A percentile compares a stretch with the other conserved stretches of the same genome.
phyloP scores from a whole-genome alignment of 169 alveolate species.

The Plasmodium vivax region DNA sequence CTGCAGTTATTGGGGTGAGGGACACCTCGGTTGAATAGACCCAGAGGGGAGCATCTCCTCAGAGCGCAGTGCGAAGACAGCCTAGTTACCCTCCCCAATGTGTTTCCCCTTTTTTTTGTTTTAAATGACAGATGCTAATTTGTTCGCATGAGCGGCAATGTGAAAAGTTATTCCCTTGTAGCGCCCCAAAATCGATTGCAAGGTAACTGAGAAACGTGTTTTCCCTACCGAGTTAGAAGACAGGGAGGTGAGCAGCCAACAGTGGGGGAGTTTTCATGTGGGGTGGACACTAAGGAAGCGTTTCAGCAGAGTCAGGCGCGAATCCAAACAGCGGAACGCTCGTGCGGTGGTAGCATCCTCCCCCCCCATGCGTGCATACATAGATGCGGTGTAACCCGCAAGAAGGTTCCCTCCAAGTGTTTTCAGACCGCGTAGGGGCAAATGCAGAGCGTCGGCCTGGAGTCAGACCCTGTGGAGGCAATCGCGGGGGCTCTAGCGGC shows the following conservation, averaged over 20 bases:
- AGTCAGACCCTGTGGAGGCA: not conserved
- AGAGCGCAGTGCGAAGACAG: not conserved
- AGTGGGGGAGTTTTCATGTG: not conserved
- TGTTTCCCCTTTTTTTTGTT: not conserved
- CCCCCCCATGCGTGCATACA: not conserved
- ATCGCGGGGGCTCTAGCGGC: not conserved
- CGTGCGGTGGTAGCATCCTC: not conserved
- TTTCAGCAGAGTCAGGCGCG: not conserved
- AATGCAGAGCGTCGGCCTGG: conserved; percentile 10
- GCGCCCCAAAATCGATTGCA: not conserved
- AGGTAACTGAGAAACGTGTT: not conserved
- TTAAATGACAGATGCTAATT: too few species aligned
- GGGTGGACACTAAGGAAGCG: not conserved
- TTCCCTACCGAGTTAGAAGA: not conserved
- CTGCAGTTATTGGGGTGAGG: not conserved
- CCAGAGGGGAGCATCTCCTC: not conserved
- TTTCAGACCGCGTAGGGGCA: not conserved
- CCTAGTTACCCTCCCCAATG: not conserved
- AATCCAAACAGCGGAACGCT: not conserved
- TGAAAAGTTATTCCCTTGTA: not conserved
- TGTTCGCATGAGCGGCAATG: not conserved
- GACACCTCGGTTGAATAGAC: not conserved
- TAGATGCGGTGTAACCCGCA: not conserved
- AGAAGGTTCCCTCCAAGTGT: not conserved
- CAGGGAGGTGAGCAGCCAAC: not conserved